Percentiles rank a stretch among this genome's conserved stretches.
These are phyloP conservation scores for Saccharomyces hybrid DNA, from an alignment of 1,139 yeast species.

Conservation along the genomic window DNA sequence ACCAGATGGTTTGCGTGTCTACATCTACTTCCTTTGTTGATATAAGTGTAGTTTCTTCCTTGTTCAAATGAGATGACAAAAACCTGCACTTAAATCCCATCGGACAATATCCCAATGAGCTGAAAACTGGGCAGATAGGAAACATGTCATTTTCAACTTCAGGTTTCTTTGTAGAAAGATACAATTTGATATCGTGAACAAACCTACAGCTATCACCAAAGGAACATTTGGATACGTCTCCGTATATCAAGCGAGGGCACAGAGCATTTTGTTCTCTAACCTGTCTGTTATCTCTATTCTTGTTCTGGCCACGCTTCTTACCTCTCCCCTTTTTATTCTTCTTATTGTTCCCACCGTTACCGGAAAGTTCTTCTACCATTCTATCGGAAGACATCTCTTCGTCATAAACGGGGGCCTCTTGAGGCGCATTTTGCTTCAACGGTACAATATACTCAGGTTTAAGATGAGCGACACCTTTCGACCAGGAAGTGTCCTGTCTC, in stretches of 20 bases:
- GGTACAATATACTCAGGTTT: constrained; percentile 52
- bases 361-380: constrained; percentile 15
- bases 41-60: constrained; percentile 27
- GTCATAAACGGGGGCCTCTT: constrained; percentile 35
- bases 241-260: constrained; percentile 51
- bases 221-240: constrained; percentile 51
- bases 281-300: constrained; percentile 73
- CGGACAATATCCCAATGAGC: constrained; percentile 82
- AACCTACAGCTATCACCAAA: constrained; percentile 73
- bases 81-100: constrained; percentile 89
- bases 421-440: constrained; percentile 7
- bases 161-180: constrained; percentile 55
- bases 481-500: constrained; percentile 4
- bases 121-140: constrained; percentile 76
- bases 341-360: constrained; percentile 38
- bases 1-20: constrained; percentile 20
- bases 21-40: constrained; percentile 12
- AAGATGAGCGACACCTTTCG: constrained; percentile 56
- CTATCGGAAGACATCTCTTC: constrained; percentile 41
- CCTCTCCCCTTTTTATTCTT: constrained; percentile 40
- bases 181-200: constrained; percentile 64
- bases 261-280: constrained; percentile 56
- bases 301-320: constrained; percentile 77
- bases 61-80: constrained; percentile 64
- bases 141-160: constrained; percentile 45